Evolutionary conservation across 768 basidiomycete species (phyloP).

Genomic region (Cantharellus cinnabarinus): DNA sequence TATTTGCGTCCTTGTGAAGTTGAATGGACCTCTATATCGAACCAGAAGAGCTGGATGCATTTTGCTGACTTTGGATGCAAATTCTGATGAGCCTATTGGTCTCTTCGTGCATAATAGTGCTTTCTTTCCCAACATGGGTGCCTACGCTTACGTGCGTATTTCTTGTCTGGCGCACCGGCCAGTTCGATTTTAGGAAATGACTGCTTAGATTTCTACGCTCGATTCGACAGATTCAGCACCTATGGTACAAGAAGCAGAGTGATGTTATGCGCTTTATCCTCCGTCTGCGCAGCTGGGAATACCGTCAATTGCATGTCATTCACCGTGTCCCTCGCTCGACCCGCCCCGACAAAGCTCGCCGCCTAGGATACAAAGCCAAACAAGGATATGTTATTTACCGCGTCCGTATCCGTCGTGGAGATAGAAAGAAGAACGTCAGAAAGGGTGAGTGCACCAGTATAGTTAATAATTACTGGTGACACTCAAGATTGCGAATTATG

Average conservation of each 20-base stretch:
- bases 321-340: slow-evolving; percentile 97
- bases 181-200: not conserved
- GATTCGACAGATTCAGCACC: slow-evolving; percentile 44
- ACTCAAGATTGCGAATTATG: not conserved
- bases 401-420: slow-evolving; percentile 89
- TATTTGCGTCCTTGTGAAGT: no score
- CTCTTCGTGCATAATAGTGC: no score
- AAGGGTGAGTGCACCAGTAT: slow-evolving; percentile 43
- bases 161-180: not conserved
- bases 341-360: slow-evolving; percentile 96
- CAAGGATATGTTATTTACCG: slow-evolving; percentile 98
- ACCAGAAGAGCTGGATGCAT: no score
- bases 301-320: slow-evolving; percentile 93
- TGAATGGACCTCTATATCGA: no score
- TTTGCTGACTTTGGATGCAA: no score
- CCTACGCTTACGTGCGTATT: slow-evolving; percentile 11
- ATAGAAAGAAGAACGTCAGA: slow-evolving; percentile 95
- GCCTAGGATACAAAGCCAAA: slow-evolving; percentile 99
- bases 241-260: slow-evolving; percentile 97
- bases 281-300: slow-evolving; percentile 99
- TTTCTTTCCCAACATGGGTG: slow-evolving; percentile 14
- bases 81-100: no score
- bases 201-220: not conserved
- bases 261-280: slow-evolving; percentile 95
- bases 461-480: not conserved